A percentile compares a stretch with the other conserved stretches of the same genome.
Evolutionary conservation across 1,284 basidiomycete species (phyloP).

Genomic region (Apiotrichum porosum): DNA sequence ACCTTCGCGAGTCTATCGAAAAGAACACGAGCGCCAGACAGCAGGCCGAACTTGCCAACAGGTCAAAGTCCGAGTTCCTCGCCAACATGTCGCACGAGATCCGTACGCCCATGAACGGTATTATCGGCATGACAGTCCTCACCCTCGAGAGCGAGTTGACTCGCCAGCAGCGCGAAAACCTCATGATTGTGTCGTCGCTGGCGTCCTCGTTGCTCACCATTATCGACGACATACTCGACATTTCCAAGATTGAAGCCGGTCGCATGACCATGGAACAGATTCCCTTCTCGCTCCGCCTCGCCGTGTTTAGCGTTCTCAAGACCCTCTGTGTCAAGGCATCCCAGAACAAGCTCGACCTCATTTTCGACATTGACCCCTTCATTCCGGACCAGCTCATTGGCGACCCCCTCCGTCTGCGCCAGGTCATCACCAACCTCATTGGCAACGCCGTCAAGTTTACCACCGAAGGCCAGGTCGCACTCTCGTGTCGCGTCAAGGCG

Average conservation of each 20-base stretch:
- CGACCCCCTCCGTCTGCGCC: conserved; percentile 85
- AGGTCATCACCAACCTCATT: conserved; percentile 79
- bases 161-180: conserved; percentile 88
- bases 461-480: conserved; percentile 82
- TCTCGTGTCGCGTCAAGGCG: conserved; percentile 68
- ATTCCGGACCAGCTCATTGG: conserved; percentile 97
- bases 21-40: conserved; percentile 98
- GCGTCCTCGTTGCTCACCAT: conserved; percentile 91
- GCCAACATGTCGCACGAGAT: conserved; percentile 98
- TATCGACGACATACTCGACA: conserved; percentile 97
- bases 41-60: conserved; percentile 92
- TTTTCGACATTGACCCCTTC: conserved; percentile 92
- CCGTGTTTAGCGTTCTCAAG: conserved; percentile 96
- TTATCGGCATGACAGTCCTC: conserved; percentile 88
- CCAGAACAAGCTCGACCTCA: conserved; percentile 94
- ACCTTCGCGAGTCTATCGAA: conserved; percentile 93
- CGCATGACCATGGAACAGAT: conserved; percentile 99
- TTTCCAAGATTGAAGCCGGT: conserved; percentile 97
- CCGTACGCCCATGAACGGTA: conserved; percentile 97
- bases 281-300: conserved; percentile 93
- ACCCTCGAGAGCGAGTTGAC: conserved; percentile 74
- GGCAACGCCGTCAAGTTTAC: conserved; percentile 94
- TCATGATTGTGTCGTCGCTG: conserved; percentile 91
- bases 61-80: conserved; percentile 95
- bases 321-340: conserved; percentile 96